A percentile compares a stretch with the other conserved stretches of the same genome.
phyloP scores from a whole-genome alignment of 2,329 filamentous ascomycete genomes.

The Phaeophleospora eucalypticola region DNA sequence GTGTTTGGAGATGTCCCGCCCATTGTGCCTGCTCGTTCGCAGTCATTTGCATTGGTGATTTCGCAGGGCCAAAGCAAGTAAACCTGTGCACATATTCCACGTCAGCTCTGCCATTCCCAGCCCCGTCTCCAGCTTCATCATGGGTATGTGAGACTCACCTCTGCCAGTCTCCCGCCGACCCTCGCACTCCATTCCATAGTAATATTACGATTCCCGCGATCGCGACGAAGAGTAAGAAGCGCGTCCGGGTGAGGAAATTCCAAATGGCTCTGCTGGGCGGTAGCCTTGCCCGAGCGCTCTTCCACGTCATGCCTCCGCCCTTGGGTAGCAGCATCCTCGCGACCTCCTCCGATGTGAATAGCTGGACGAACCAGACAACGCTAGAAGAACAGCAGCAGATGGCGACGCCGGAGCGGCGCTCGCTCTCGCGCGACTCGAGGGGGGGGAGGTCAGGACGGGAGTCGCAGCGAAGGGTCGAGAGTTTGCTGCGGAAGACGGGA shows the following conservation, averaged over 20 bases:
- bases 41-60: constrained; percentile 94
- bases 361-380: background rate
- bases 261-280: constrained; percentile 66
- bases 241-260: constrained; percentile 66
- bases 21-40: constrained; percentile 86
- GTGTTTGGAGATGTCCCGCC: constrained; percentile 83
- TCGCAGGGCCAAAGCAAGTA: constrained; percentile 93
- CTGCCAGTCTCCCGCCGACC: constrained; percentile 81
- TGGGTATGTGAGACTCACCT: constrained; percentile 55
- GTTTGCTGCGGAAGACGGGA: too few relatives aligned
- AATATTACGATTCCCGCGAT: constrained; percentile 68
- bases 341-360: background rate
- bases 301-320: constrained; percentile 87
- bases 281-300: constrained; percentile 74
- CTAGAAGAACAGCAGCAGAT: background rate
- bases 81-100: constrained; percentile 58
- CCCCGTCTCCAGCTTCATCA: background rate
- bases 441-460: background rate
- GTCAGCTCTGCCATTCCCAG: constrained; percentile 28
- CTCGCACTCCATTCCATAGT: constrained; percentile 82
- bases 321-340: constrained; percentile 81
- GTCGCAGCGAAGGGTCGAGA: background rate
- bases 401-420: background rate
- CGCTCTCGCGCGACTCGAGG: background rate
- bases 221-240: constrained; percentile 70